Base-by-base conservation (phyloP, 371 early-diverging fungal genomes). In the Mortierella sp. region DNA sequence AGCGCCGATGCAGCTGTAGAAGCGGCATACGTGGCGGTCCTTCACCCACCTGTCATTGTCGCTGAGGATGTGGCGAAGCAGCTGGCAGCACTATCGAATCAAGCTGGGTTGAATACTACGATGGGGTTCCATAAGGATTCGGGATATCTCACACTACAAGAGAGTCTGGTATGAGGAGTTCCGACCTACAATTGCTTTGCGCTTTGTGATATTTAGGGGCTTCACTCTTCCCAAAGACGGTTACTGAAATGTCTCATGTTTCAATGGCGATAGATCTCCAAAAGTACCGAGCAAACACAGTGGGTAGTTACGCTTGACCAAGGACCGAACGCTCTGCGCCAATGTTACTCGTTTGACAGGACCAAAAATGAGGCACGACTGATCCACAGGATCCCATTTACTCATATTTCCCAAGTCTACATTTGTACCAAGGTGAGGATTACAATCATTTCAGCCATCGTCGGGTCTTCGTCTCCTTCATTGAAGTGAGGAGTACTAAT, bases 371-470 rank as follows among this genome's bases (percentile, higher is more conserved):
- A 76, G 13, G 77, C 65, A 1, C 69, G 77, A 63, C 41, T 85
- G 14, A 51, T 87, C 7, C 60, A 80, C 25, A 79, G 88, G 13
- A 71, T 87, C 13, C 85, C 88, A 6, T 87, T 87, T 40, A 80
- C 78, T 9, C 88, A 87, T 51, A 83, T 85, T 31, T 81, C 79
- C 24, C 86, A 87, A 53, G 60, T 87, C 2, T 82, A 80, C 60
- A 74, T 71, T 43, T 84, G 85, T 43, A 71, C 82, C 19, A 81
- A 81, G 79, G 85, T 85, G 72, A 57, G 16, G 50, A 14, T 13
- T 44, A 16, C 22, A 39, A 13, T 54, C 12, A 25, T 25, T 27
- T 13, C 40, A 12, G 37, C n/a, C 49, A 28, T 31, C 27, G 2
- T n/a, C 14, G 44, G 9, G 25, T 46, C 28, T 51, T 43, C 13